Evolutionary conservation across 495 filamentous ascomycete genomes (phyloP).

Genomic region (Sphaerosporella brunnea): DNA sequence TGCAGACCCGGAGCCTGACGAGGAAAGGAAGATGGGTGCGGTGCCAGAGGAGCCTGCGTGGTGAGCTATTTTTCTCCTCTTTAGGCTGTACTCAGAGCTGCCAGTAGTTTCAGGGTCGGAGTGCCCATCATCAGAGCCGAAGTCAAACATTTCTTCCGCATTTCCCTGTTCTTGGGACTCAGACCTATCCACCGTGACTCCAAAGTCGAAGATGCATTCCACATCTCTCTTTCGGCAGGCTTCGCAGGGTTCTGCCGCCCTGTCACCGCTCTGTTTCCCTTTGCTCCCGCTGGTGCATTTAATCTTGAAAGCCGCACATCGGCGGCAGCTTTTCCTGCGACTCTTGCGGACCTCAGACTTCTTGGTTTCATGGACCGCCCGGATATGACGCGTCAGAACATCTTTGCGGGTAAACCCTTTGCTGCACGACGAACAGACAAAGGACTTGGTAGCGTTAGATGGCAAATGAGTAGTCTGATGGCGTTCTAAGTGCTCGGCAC

Average conservation of each 20-base stretch:
- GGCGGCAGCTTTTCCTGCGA: conserved; percentile 22
- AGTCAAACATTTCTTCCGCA: conserved; percentile 18
- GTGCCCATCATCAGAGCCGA: conserved; percentile 15
- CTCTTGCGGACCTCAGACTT: conserved; percentile 23
- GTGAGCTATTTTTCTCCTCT: conserved; percentile 20
- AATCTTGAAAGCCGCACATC: conserved; percentile 26
- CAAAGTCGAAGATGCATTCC: conserved; percentile 26
- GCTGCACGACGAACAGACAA: conserved; percentile 22
- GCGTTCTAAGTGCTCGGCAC: conserved; percentile 25
- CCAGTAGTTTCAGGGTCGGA: conserved; percentile 12
- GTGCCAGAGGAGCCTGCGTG: background rate
- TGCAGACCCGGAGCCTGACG: background rate
- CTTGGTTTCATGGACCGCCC: conserved; percentile 26
- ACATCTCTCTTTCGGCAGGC: conserved; percentile 24
- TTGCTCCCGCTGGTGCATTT: conserved; percentile 23
- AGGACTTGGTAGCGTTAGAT: conserved; percentile 23
- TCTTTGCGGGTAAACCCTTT: conserved; percentile 26
- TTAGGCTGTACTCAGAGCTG: conserved; percentile 6
- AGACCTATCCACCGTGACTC: conserved; percentile 4
- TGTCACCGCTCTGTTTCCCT: conserved; percentile 19
- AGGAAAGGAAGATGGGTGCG: background rate
- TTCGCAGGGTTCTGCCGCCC: conserved; percentile 24
- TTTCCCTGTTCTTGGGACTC: conserved; percentile 4
- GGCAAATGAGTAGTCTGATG: conserved; percentile 25
- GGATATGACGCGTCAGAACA: conserved; percentile 23